These are phyloP conservation scores for Ciborinia camelliae DNA, from an alignment of 2,329 filamentous ascomycete species.

Conservation along the genomic window DNA sequence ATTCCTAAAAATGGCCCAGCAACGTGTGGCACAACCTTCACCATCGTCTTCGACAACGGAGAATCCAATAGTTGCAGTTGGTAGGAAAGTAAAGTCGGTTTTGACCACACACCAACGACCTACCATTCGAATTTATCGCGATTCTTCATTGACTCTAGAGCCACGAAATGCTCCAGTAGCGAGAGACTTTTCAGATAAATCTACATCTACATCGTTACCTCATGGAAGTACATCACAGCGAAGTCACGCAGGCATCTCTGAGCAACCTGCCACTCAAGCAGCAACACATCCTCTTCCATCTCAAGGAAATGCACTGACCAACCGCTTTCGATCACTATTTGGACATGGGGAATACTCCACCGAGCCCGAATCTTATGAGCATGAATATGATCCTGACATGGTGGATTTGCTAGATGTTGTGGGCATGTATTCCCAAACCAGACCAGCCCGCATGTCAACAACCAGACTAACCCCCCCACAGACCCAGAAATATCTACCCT, in stretches of 20 bases:
- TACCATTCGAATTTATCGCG: constrained; percentile 30
- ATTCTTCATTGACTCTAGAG: constrained; percentile 20
- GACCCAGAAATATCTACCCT: constrained; percentile 81
- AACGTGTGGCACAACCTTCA: constrained; percentile 19
- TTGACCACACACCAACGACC: constrained; percentile 27
- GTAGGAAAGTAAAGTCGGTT: constrained; percentile 30
- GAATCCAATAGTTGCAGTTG: constrained; percentile 29
- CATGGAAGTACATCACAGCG: not conserved
- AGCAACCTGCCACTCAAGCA: not conserved
- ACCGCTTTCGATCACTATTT: constrained; percentile 26
- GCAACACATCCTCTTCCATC: constrained; percentile 7
- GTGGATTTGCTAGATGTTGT: constrained; percentile 68
- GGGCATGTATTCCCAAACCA: constrained; percentile 44
- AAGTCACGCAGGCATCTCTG: not conserved
- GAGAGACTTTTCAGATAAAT: constrained; percentile 18
- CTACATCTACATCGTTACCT: not conserved
- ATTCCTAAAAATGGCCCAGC: constrained; percentile 20
- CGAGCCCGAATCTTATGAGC: constrained; percentile 20
- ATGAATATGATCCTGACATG: constrained; percentile 57
- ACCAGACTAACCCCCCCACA: constrained; percentile 40
- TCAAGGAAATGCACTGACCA: constrained; percentile 20
- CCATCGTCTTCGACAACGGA: constrained; percentile 23
- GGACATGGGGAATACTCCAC: constrained; percentile 13
- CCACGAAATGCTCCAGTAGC: constrained; percentile 9
- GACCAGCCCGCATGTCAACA: not conserved